Percentiles rank a stretch among this genome's conserved stretches.
phyloP scores from a whole-genome alignment of 441 rosid species.

The Rhodomyrtus psidioides region DNA sequence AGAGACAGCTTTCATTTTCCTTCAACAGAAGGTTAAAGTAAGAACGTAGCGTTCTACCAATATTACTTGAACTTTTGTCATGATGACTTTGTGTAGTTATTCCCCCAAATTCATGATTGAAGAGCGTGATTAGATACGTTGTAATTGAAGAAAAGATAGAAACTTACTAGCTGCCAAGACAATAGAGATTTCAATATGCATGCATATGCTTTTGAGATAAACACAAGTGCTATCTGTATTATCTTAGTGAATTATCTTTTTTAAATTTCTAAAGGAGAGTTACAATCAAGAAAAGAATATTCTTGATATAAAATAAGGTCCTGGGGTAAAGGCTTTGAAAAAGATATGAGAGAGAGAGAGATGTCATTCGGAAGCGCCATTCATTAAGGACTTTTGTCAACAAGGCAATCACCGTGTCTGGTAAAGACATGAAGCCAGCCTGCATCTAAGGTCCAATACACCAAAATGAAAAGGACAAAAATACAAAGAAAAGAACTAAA shows the following conservation, averaged over 20 bases:
- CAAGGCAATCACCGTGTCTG: constrained; percentile 38
- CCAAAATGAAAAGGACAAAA: not conserved
- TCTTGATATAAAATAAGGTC: not conserved
- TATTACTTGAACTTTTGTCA: not conserved
- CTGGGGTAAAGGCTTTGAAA: not conserved
- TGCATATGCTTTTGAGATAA: not conserved
- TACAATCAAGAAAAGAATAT: not conserved
- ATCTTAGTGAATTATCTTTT: not conserved
- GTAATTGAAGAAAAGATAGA: not conserved
- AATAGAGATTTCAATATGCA: not conserved
- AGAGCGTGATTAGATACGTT: not conserved
- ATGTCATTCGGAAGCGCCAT: not conserved
- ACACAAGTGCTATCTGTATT: not conserved
- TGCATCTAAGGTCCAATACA: not conserved
- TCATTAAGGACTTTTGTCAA: constrained; percentile 30
- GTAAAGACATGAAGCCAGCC: constrained; percentile 16
- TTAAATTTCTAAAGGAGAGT: not conserved
- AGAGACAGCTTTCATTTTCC: not conserved
- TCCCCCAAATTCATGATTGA: not conserved
- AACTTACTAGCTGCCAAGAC: not conserved
- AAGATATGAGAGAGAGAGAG: not conserved
- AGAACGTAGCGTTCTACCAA: not conserved
- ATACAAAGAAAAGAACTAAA: not conserved
- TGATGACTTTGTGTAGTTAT: not conserved
- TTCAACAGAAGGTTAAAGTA: not conserved